A percentile compares a stretch with the other conserved stretches of the same genome.
These are phyloP conservation scores for Pezicula carpinea DNA, from an alignment of 2,329 filamentous ascomycete species.

Conservation along the genomic window DNA sequence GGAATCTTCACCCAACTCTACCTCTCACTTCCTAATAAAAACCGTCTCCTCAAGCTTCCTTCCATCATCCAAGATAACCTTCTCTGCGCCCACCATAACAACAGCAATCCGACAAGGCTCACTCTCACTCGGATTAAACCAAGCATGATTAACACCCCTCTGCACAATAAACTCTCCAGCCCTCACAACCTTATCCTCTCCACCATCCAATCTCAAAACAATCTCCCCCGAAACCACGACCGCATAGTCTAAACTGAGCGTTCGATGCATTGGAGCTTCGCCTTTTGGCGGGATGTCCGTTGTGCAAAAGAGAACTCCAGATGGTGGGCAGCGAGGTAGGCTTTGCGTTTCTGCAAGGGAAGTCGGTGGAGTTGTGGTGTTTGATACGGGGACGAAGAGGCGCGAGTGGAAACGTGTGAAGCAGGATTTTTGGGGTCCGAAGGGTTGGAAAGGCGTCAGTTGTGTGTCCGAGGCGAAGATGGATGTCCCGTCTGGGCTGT, in stretches of 20 bases:
- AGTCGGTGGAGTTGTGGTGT: conserved; percentile 6
- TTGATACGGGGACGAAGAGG: conserved; percentile 28
- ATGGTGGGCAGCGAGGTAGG: conserved; percentile 30
- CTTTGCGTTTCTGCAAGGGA: background rate
- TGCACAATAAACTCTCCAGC: conserved; percentile 37
- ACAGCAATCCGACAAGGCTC: conserved; percentile 34
- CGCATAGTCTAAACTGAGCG: conserved; percentile 35
- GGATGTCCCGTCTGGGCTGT: conserved; percentile 27
- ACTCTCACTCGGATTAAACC: conserved; percentile 33
- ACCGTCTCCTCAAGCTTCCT: conserved; percentile 29
- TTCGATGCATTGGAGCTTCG: conserved; percentile 36
- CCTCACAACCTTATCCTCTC: conserved; percentile 30
- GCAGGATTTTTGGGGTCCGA: conserved; percentile 25
- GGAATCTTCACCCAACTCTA: background rate
- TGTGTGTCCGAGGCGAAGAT: conserved; percentile 27
- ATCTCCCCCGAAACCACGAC: background rate
- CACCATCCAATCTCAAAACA: background rate
- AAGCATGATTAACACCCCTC: conserved; percentile 39
- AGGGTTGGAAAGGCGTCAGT: conserved; percentile 26
- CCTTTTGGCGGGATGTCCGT: conserved; percentile 9
- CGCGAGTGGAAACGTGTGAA: conserved; percentile 30
- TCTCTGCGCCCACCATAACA: conserved; percentile 36
- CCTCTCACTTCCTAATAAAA: conserved; percentile 3
- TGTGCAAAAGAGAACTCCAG: conserved; percentile 31
- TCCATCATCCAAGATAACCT: conserved; percentile 34